Base-by-base conservation (phyloP, 1,139 yeast genomes). In the Zhuliangozyma blackwelliae region DNA sequence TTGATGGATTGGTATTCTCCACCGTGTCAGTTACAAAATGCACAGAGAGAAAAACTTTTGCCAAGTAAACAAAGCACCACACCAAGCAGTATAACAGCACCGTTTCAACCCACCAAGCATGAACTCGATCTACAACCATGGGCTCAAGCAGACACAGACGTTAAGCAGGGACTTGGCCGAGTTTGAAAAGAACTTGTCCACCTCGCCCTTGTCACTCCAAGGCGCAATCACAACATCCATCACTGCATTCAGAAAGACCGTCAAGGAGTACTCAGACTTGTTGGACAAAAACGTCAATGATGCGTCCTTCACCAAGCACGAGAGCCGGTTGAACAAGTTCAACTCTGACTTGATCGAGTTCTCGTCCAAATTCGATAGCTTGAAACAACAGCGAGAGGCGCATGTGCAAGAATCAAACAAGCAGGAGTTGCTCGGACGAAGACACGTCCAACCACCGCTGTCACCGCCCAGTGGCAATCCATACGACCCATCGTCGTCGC, bases 41-140 rank as follows among this genome's bases (percentile, higher is more conserved):
- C 12, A 25, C 11, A 25, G n/a, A 5, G 27, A n/a, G 12, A 9
- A 16, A 25, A 25, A 9, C n/a, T 25, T 25, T n/a, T n/a, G 7
- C 10, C 12, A 34, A 30, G 25, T 26, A 23, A 36, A 36, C 34
- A 23, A 29, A 31, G 19, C 25, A 29, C 13, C 34, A 11, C 11
- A 25, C 27, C 27, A 16, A 7, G 7, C 25, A 23, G 9, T 10
- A 22, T 32, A 16, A 31, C 11, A 8, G 12, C 9, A 7, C 32
- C 12, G 12, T 13, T 12, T 9, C 23, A 23, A 7, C 25, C 9
- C 26, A 23, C 26, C 10, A 11, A n/a, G 12, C 11, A 62, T 62
- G 96, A 88, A 88, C 61, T 80, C 95, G 23, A 67, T 89, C 37
- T 88, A 84, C 61, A 90, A 87, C 61, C 95, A 87, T 59, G 96